Evolutionary conservation across 495 filamentous ascomycete species (phyloP).

Genomic region (Xylaria sp.): DNA sequence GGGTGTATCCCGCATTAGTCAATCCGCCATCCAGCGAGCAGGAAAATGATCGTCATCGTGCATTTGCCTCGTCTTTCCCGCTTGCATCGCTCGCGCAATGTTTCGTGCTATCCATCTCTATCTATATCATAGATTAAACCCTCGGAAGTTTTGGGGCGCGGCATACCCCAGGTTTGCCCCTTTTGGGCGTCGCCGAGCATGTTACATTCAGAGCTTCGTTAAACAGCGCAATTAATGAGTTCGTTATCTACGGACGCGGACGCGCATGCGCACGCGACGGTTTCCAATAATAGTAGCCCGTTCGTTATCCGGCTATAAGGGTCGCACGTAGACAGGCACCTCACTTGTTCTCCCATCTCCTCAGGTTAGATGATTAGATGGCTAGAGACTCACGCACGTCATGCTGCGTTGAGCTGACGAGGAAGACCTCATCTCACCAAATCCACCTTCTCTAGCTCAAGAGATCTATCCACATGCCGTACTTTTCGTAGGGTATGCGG

Average conservation of each 20-base stretch:
- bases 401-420: background rate
- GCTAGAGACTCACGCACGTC: background rate
- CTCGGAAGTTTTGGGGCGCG: background rate
- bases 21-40: background rate
- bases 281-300: background rate
- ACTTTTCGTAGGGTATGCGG: background rate
- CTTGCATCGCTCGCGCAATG: background rate
- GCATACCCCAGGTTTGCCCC: background rate
- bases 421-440: background rate
- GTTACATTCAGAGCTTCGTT: background rate
- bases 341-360: background rate
- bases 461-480: background rate
- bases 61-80: background rate
- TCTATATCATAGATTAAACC: conserved; percentile 21
- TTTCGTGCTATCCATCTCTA: background rate
- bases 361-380: background rate
- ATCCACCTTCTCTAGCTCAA: background rate
- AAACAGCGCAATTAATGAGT: background rate
- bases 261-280: background rate
- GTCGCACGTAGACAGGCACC: background rate
- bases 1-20: too few species aligned
- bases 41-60: conserved; percentile 25
- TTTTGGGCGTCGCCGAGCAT: background rate
- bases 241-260: background rate
- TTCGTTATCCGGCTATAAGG: conserved; percentile 20